These are phyloP conservation scores for Galeopsis tetrahit DNA, from an alignment of 257 asterid genomes.

Conservation along the genomic window DNA sequence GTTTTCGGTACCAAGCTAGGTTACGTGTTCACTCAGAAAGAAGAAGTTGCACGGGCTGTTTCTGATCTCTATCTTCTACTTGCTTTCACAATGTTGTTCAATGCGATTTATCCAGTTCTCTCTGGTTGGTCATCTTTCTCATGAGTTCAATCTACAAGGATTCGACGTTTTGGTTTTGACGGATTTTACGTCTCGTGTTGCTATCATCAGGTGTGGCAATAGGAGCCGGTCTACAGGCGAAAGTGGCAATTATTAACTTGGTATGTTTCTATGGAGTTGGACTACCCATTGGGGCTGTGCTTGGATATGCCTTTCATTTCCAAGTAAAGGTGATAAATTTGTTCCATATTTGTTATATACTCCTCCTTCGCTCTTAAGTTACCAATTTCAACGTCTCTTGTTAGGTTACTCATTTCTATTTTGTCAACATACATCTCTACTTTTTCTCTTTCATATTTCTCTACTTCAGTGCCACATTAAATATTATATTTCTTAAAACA, in stretches of 20 bases:
- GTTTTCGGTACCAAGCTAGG: slow-evolving; percentile 35
- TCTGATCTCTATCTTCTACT: slow-evolving; percentile 39
- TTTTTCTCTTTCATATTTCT: too few relatives aligned
- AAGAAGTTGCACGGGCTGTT: slow-evolving; percentile 29
- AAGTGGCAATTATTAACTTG: slow-evolving; percentile 53
- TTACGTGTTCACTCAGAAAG: slow-evolving; percentile 28
- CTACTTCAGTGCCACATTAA: too few relatives aligned
- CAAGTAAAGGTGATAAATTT: slow-evolving; percentile 30
- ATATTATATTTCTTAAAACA: too few relatives aligned
- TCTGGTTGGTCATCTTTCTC: slow-evolving; percentile 22
- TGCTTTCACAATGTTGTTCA: slow-evolving; percentile 38
- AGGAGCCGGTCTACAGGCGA: slow-evolving; percentile 37
- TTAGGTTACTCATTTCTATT: too few relatives aligned
- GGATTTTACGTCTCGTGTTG: not conserved
- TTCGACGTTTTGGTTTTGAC: not conserved
- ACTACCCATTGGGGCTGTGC: slow-evolving; percentile 56
- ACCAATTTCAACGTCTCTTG: too few relatives aligned
- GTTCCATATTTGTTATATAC: not conserved
- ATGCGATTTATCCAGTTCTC: slow-evolving; percentile 38
- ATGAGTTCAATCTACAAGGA: not conserved
- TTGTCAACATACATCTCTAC: too few relatives aligned
- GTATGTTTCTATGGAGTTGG: slow-evolving; percentile 57
- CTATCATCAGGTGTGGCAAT: slow-evolving; percentile 29
- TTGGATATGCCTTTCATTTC: slow-evolving; percentile 39
- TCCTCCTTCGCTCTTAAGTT: too few relatives aligned